Percentiles rank a stretch among this genome's conserved stretches.
Conservation (phyloP, 257 asterid species). For the Solanum medicagineum region DNA sequence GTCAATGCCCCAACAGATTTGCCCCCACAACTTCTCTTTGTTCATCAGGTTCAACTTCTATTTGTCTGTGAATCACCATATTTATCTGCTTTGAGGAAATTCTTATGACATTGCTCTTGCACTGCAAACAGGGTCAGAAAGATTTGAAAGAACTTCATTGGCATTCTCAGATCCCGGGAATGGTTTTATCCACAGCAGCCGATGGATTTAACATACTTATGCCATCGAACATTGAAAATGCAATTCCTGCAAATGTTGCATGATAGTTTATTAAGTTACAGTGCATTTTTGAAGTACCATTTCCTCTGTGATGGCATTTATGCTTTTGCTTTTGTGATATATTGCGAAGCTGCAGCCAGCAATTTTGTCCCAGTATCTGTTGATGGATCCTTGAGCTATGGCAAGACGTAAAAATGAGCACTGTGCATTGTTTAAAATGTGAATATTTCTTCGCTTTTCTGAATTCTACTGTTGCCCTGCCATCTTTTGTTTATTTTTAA, state of each 20-base stretch:
- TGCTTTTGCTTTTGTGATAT: background rate
- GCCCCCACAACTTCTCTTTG: conserved; percentile 93
- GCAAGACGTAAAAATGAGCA: background rate
- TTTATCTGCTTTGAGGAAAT: background rate
- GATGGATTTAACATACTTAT: conserved; percentile 77
- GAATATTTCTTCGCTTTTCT: background rate
- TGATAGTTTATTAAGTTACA: background rate
- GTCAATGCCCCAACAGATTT: conserved; percentile 75
- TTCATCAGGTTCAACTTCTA: conserved; percentile 63
- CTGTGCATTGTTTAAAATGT: background rate
- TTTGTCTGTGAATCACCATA: background rate
- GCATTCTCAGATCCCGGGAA: conserved; percentile 92
- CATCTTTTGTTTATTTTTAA: background rate
- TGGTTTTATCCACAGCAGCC: conserved; percentile 80
- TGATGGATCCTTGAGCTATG: background rate
- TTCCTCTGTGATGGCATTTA: background rate
- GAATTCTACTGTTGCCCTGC: background rate
- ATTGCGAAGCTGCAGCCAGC: background rate
- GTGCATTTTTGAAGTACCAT: background rate
- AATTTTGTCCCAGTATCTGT: background rate
- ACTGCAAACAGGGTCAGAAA: conserved; percentile 68
- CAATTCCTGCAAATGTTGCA: conserved; percentile 27
- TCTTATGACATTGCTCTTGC: background rate
- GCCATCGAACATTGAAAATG: conserved; percentile 76
- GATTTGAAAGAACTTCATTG: conserved; percentile 94